Conservation (phyloP, 305 asterid species). For the Ilex paraguariensis region DNA sequence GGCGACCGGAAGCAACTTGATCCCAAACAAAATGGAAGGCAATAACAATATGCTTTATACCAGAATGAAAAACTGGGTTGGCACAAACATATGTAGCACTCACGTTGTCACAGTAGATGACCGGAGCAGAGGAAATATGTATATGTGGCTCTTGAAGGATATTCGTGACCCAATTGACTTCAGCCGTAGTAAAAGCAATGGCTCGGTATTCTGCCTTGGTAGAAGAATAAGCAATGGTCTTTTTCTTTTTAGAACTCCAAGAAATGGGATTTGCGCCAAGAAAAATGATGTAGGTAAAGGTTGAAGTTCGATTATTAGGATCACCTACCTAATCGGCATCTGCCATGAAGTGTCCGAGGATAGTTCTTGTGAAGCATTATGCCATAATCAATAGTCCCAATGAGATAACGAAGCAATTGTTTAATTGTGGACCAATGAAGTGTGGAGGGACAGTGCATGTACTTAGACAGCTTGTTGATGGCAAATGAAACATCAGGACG, state of each 20-base stretch:
- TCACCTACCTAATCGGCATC: too few relatives aligned
- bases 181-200: not conserved
- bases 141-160: not conserved
- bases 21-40: not conserved
- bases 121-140: too few relatives aligned
- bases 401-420: not conserved
- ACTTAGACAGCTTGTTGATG: too few relatives aligned
- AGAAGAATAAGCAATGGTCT: not conserved
- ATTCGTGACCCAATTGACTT: not conserved
- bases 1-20: not conserved
- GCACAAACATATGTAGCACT: too few relatives aligned
- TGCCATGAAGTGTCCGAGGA: not conserved
- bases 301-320: too few relatives aligned
- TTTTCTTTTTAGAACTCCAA: not conserved
- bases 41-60: not conserved
- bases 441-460: too few relatives aligned
- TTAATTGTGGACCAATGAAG: too few relatives aligned
- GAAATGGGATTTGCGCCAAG: not conserved
- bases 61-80: not conserved
- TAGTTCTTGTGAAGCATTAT: not conserved
- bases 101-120: too few relatives aligned
- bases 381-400: not conserved
- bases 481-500: too few relatives aligned
- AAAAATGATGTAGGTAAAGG: too few relatives aligned
- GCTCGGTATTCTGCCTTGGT: too few relatives aligned